Evolutionary conservation across 148 eudicot species (phyloP).

Genomic region (Limonium bicolor): DNA sequence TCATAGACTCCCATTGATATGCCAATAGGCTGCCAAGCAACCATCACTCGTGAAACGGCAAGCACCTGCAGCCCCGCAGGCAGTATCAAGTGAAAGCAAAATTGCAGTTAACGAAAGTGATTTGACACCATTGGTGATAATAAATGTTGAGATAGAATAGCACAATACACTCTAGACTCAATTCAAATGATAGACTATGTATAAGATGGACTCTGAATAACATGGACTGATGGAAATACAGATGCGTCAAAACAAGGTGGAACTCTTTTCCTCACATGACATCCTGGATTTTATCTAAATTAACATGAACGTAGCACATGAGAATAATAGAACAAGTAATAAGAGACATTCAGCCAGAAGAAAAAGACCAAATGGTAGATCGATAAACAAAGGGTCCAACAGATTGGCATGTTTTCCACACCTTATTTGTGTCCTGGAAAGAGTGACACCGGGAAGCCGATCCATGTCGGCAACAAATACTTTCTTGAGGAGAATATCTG

Average conservation of each 20-base stretch:
- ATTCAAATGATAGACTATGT: too few species aligned
- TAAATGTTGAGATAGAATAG: too few species aligned
- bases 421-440: conserved; percentile 88
- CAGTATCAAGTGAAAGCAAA: too few species aligned
- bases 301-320: too few species aligned
- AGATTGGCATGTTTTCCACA: conserved; percentile 9
- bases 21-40: conserved; percentile 98
- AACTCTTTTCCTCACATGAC: too few species aligned
- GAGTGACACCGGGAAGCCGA: conserved; percentile 76
- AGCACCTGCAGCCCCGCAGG: conserved; percentile 75
- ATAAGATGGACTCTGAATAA: too few species aligned
- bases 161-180: too few species aligned
- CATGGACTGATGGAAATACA: too few species aligned
- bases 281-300: too few species aligned
- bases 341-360: background rate
- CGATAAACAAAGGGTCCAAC: background rate
- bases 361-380: background rate
- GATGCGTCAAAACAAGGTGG: too few species aligned
- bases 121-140: too few species aligned
- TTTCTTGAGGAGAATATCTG: conserved; percentile 57
- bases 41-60: conserved; percentile 93
- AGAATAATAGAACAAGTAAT: conserved; percentile 1
- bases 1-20: conserved; percentile 94
- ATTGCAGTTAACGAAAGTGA: too few species aligned
- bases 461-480: conserved; percentile 88